phyloP scores from a whole-genome alignment of 768 basidiomycete species.

The Amanita pseudoporphyria region DNA sequence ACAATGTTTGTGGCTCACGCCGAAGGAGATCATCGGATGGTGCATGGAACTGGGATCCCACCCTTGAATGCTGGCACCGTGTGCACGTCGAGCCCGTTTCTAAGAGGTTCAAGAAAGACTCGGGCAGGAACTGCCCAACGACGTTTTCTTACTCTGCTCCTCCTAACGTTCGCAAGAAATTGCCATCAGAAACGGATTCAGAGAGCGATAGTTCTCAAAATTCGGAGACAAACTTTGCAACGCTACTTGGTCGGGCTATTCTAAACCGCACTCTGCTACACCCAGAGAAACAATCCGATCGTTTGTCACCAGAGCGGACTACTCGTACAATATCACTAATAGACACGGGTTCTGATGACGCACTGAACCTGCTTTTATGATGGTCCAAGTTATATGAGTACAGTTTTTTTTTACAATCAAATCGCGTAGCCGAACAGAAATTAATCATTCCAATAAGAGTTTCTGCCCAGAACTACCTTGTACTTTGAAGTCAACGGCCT shows the following conservation, averaged over 20 bases:
- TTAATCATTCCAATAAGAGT: not conserved
- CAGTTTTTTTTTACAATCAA: no score
- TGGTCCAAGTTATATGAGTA: not conserved
- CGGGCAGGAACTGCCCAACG: not conserved
- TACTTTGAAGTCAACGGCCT: no score
- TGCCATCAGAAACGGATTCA: not conserved
- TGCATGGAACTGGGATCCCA: slow-evolving; percentile 3
- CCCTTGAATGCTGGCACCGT: not conserved
- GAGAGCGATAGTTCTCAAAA: not conserved
- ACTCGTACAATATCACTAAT: not conserved
- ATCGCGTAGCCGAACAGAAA: not conserved
- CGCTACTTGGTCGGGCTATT: slow-evolving; percentile 2
- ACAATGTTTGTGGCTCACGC: not conserved
- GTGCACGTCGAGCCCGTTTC: not conserved
- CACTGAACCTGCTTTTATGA: not conserved
- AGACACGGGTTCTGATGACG: slow-evolving; percentile 1
- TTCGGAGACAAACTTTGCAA: not conserved
- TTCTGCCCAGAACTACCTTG: no score
- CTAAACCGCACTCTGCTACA: slow-evolving; percentile 4
- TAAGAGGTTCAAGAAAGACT: not conserved
- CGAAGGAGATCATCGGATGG: not conserved
- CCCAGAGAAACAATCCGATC: not conserved
- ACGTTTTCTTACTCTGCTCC: not conserved
- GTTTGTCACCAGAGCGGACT: not conserved
- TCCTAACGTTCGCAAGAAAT: not conserved